A percentile compares a stretch with the other conserved stretches of the same genome.
Conservation (phyloP, 148 eudicot genomes). For the Mesembryanthemum crystallinum region DNA sequence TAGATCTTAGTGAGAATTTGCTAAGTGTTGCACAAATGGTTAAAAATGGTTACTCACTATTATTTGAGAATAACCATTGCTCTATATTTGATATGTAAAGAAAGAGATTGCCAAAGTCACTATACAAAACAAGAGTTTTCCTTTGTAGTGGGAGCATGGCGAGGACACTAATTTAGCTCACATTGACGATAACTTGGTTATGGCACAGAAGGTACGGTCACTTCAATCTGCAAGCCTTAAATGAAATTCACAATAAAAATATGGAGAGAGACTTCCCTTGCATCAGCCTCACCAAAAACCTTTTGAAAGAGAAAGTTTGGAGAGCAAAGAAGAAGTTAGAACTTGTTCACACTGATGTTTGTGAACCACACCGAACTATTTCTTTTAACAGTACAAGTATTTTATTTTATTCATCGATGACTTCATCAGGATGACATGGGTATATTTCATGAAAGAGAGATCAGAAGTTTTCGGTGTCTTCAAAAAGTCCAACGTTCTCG, state of each 20-base stretch:
- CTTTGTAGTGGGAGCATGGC: background rate
- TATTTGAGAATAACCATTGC: conserved; percentile 10
- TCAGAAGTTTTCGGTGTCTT: background rate
- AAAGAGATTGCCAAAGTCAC: background rate
- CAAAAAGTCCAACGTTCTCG: background rate
- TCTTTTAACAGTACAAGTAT: no score
- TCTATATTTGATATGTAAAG: no score
- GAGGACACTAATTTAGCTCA: background rate
- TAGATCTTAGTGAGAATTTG: background rate
- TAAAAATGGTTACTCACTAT: background rate
- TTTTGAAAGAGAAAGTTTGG: background rate
- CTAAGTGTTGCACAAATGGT: no score
- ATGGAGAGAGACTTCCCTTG: background rate
- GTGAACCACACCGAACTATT: background rate
- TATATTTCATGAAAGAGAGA: no score
- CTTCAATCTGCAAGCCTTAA: conserved; percentile 6
- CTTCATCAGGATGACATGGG: background rate
- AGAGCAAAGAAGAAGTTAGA: background rate
- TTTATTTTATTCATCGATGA: background rate
- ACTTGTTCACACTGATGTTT: background rate
- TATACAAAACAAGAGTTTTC: conserved; percentile 13
- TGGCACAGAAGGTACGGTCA: conserved; percentile 29
- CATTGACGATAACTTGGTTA: conserved; percentile 11
- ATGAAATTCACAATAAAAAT: background rate
- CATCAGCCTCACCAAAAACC: background rate